Evolutionary conservation across 2,329 filamentous ascomycete genomes (phyloP).

Genomic region (Fulvia fulva): DNA sequence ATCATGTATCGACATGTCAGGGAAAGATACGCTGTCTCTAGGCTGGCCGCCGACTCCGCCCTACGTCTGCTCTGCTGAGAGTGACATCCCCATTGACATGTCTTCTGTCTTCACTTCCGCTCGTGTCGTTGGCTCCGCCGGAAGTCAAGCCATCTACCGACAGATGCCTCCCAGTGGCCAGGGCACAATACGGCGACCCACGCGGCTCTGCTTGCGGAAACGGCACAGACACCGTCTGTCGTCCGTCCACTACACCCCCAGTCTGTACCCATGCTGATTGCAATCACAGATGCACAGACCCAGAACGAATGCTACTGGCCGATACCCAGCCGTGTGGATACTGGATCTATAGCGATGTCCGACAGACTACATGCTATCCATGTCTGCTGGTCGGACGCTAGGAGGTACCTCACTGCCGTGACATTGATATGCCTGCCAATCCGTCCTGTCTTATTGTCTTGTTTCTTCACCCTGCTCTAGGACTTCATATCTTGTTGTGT

Average conservation of each 20-base stretch:
- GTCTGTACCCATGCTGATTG: not conserved
- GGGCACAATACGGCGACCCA: not conserved
- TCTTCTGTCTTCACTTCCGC: too few species aligned
- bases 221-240: not conserved
- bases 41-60: too few species aligned
- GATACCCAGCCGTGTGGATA: not conserved
- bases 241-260: not conserved
- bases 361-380: not conserved
- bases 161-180: not conserved
- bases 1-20: too few species aligned
- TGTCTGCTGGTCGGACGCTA: not conserved
- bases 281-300: not conserved
- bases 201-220: not conserved
- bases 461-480: not conserved
- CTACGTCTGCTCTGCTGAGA: not conserved
- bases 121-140: not conserved
- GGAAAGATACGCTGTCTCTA: too few species aligned
- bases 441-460: not conserved
- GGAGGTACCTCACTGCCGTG: not conserved
- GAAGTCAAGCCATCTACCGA: not conserved
- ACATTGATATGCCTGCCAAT: constrained; percentile 2
- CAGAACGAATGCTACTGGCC: not conserved
- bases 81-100: too few species aligned
- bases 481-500: constrained; percentile 1
- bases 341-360: not conserved